Evolutionary conservation across 306 rosid species (phyloP).

Genomic region (Prunus salicina): DNA sequence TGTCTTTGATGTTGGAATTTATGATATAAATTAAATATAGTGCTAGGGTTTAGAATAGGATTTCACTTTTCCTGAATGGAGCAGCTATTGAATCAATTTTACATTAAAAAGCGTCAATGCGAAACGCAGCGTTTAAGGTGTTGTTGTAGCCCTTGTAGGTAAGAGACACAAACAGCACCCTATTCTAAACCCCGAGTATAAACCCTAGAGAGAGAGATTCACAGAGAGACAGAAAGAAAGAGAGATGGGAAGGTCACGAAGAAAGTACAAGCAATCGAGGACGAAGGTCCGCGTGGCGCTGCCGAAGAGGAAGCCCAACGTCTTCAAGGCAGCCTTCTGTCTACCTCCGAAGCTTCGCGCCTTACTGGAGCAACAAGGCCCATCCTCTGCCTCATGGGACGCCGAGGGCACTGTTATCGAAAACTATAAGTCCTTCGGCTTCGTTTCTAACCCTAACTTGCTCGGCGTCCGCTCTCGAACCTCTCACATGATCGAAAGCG

Average conservation of each 20-base stretch:
- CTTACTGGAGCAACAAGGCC: conserved; percentile 21
- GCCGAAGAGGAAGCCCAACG: conserved; percentile 66
- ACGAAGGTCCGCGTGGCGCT: conserved; percentile 70
- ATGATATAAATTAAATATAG: no score
- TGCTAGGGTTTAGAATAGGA: no score
- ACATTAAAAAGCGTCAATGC: background rate
- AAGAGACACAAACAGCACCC: background rate
- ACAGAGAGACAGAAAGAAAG: background rate
- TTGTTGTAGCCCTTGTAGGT: background rate
- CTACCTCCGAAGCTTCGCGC: conserved; percentile 76
- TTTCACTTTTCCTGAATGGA: no score
- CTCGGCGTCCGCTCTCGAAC: conserved; percentile 55
- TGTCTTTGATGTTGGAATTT: no score
- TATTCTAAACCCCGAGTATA: background rate
- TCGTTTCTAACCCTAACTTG: conserved; percentile 72
- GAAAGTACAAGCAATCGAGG: conserved; percentile 69
- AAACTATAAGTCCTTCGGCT: conserved; percentile 77
- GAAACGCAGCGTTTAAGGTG: background rate
- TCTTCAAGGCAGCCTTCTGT: conserved; percentile 69
- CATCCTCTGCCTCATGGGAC: conserved; percentile 55
- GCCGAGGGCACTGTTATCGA: conserved; percentile 53
- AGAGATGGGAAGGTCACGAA: conserved; percentile 85
- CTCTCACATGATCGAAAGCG: conserved; percentile 44
- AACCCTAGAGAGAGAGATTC: background rate
- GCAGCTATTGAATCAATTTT: no score